Percentiles rank a stretch among this genome's conserved stretches.
These are phyloP conservation scores for Spathaspora arborariae DNA, from an alignment of 805 yeast genomes.

Conservation along the genomic window DNA sequence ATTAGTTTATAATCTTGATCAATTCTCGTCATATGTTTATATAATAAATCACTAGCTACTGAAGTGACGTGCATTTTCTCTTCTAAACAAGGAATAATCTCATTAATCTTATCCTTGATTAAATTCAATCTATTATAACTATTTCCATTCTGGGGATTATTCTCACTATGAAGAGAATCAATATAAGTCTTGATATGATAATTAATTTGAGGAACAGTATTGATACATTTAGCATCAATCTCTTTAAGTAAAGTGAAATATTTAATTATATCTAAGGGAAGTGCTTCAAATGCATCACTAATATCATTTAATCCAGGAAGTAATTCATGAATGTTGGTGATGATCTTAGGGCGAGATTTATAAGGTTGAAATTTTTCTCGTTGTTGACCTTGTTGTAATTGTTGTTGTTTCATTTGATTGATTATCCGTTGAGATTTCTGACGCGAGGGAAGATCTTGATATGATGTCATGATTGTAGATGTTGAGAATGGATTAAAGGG, in stretches of 20 bases:
- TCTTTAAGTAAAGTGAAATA: slow-evolving; percentile 87
- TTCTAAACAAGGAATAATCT: slow-evolving; percentile 86
- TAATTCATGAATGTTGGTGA: slow-evolving; percentile 33
- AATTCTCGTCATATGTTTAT: slow-evolving; percentile 65
- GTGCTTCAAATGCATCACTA: slow-evolving; percentile 84
- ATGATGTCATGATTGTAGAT: slow-evolving; percentile 6
- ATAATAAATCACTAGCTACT: slow-evolving; percentile 75
- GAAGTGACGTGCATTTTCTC: slow-evolving; percentile 98
- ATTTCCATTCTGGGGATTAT: background rate
- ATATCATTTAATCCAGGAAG: slow-evolving; percentile 88
- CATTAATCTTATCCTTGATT: slow-evolving; percentile 49
- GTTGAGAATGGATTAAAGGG: background rate
- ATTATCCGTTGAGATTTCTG: slow-evolving; percentile 22
- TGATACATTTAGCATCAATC: slow-evolving; percentile 89
- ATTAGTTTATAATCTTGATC: slow-evolving; percentile 79
- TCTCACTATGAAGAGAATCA: slow-evolving; percentile 16
- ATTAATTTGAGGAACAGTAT: slow-evolving; percentile 65
- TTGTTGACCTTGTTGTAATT: slow-evolving; percentile 11
- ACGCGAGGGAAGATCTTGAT: slow-evolving; percentile 23
- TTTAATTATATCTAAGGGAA: slow-evolving; percentile 77
- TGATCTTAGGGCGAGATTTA: slow-evolving; percentile 29
- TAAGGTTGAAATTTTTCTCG: slow-evolving; percentile 27
- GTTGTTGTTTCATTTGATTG: slow-evolving; percentile 9
- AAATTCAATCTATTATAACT: slow-evolving; percentile 18
- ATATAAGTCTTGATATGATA: slow-evolving; percentile 48